Percentiles rank a stretch among this genome's conserved stretches.
phyloP scores from a whole-genome alignment of 2,329 filamentous ascomycete genomes.

The Tolypocladium nubicola region DNA sequence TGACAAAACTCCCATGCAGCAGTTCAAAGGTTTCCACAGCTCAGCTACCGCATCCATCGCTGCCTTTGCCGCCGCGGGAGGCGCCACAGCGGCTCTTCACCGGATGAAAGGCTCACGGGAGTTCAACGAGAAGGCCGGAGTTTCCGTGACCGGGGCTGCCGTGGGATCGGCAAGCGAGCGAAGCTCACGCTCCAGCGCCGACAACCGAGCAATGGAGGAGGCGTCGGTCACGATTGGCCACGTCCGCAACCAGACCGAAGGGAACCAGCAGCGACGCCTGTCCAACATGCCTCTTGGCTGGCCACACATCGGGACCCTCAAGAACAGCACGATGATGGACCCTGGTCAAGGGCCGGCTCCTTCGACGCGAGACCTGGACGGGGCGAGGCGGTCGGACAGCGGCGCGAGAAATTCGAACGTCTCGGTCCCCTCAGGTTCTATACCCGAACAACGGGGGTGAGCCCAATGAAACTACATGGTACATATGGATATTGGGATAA shows the following conservation, averaged over 20 bases:
- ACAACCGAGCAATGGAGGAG: constrained; percentile 7
- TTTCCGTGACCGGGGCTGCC: constrained; percentile 1
- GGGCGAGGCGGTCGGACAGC: background rate
- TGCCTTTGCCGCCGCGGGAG: constrained; percentile 12
- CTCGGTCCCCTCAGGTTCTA: background rate
- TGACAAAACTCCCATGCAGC: constrained; percentile 19
- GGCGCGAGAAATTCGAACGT: background rate
- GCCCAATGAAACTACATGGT: background rate
- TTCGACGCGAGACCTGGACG: background rate
- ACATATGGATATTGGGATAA: background rate
- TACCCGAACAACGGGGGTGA: background rate
- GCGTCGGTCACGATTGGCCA: constrained; percentile 9
- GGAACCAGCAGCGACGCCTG: constrained; percentile 11
- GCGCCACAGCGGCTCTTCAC: constrained; percentile 9
- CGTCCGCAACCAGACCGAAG: constrained; percentile 9
- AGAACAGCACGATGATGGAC: constrained; percentile 9
- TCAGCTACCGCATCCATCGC: constrained; percentile 9
- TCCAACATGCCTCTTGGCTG: constrained; percentile 28
- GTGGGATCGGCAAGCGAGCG: constrained; percentile 8
- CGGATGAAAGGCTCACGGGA: constrained; percentile 7
- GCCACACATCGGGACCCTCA: constrained; percentile 20
- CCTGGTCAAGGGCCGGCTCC: constrained; percentile 1
- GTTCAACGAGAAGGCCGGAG: constrained; percentile 12
- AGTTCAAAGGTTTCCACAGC: constrained; percentile 16
- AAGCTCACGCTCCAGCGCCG: constrained; percentile 11